Base-by-base conservation (phyloP, 2,329 filamentous ascomycete genomes). In the Rhynchosporium agropyri region DNA sequence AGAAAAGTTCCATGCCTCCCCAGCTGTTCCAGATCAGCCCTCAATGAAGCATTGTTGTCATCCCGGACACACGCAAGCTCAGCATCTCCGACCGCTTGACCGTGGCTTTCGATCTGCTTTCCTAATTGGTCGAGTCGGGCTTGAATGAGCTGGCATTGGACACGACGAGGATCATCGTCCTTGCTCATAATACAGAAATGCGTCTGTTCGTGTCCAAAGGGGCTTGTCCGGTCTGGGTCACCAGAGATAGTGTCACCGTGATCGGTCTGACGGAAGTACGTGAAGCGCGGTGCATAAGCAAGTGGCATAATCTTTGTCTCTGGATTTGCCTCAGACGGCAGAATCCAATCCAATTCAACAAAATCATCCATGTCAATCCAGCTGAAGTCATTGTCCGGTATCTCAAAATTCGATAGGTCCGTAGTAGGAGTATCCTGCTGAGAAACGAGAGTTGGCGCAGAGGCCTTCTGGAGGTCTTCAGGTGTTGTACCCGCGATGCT, bases 331-430 rank as follows among this genome's bases (percentile, higher is more conserved):
- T 96, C 91, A 13, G 91, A 89, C 0, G 94, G 94, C 29, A 97
- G 78, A 60, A 97, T 93, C 94, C 94, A 98, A 74, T 97, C 96
- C 28, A 99, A 80, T 75, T 99, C 95, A 36, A 99, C 93, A 76
- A 99, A 99, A 74, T 99, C 95, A 74, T 99, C 95, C 92, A 99
- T 98, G 73, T 99, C 95, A 66, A 99, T 93, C 95, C 95, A 99
- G 61, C 89, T 92, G 69, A 92, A 88, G 72, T 99, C 95, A 60
- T 96, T 91, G 74, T 99, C 95, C 0, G 95, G 94, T 56, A 99
- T 99, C 0, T 89, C 94, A 74, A 99, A 99, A 59, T 89, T 89
- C 0, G 93, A 96, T 56, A 97, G 81, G 74, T 94, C 89, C 3
- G 84, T 84, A 7, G 84, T 83, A 8, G 83, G 82, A 3, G 79